Evolutionary conservation across 2,329 filamentous ascomycete species (phyloP).

Genomic region (Fusarium albosuccineum): DNA sequence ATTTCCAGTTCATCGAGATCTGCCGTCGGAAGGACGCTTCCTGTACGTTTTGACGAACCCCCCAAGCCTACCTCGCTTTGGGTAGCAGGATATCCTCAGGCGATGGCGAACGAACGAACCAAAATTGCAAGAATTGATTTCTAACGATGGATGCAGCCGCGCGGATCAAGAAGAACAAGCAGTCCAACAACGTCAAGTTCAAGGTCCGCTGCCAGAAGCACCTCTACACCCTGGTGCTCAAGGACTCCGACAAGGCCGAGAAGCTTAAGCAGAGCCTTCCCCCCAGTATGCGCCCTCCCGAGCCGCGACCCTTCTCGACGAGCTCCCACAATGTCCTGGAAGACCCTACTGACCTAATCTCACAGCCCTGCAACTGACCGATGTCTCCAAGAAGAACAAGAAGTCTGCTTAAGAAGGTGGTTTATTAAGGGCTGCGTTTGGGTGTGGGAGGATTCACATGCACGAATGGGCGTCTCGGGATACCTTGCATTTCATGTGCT

Average conservation of each 20-base stretch:
- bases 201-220: conserved; percentile 98
- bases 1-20: conserved; percentile 96
- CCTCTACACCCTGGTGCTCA: conserved; percentile 98
- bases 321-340: not conserved
- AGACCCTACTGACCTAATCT: conserved; percentile 25
- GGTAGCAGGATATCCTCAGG: conserved; percentile 9
- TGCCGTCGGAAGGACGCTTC: conserved; percentile 99
- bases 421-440: conserved; percentile 44
- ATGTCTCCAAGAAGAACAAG: conserved; percentile 68
- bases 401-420: conserved; percentile 44
- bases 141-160: conserved; percentile 70
- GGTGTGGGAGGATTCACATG: conserved; percentile 52
- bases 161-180: conserved; percentile 96
- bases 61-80: conserved; percentile 6
- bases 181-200: conserved; percentile 97
- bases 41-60: conserved; percentile 75
- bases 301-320: conserved; percentile 1
- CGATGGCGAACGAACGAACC: conserved; percentile 22
- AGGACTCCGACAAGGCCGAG: conserved; percentile 99
- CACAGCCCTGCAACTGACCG: conserved; percentile 65
- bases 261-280: conserved; percentile 99
- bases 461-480: conserved; percentile 68
- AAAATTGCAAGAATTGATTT: conserved; percentile 27
- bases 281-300: conserved; percentile 78
- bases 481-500: conserved; percentile 65